Conservation (phyloP, 2,329 filamentous ascomycete genomes). For the Pseudocercospora pini-densiflorae region DNA sequence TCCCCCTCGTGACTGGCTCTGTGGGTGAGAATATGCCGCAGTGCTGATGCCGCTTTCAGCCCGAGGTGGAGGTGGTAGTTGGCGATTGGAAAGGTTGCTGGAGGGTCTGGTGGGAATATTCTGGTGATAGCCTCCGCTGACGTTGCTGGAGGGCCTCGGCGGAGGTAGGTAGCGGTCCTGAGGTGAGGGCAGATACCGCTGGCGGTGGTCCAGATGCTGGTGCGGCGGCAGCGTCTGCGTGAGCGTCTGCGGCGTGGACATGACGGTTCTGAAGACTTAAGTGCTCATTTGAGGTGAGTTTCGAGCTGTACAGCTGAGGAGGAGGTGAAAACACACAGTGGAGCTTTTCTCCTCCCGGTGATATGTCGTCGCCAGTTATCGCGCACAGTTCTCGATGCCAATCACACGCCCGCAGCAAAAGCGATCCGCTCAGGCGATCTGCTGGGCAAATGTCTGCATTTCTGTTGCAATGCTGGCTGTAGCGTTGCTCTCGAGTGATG, state of each 20-base stretch:
- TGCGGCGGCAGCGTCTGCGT: slow-evolving; percentile 39
- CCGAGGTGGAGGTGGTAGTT: slow-evolving; percentile 35
- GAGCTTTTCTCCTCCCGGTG: neutral
- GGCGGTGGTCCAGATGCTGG: slow-evolving; percentile 37
- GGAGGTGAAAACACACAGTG: neutral
- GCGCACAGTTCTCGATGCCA: slow-evolving; percentile 2
- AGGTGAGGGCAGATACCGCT: slow-evolving; percentile 37
- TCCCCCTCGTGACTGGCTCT: slow-evolving; percentile 33
- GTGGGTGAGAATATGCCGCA: slow-evolving; percentile 28
- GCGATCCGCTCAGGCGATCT: slow-evolving; percentile 2
- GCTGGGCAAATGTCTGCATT: slow-evolving; percentile 10
- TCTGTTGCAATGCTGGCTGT: slow-evolving; percentile 11
- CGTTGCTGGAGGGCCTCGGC: slow-evolving; percentile 39
- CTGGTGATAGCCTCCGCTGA: slow-evolving; percentile 38
- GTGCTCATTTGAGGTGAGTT: slow-evolving; percentile 12
- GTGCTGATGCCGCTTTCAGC: slow-evolving; percentile 39
- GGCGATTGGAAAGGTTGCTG: slow-evolving; percentile 38
- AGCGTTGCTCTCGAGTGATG: slow-evolving; percentile 9
- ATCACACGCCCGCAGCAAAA: slow-evolving; percentile 4
- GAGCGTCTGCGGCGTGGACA: slow-evolving; percentile 40
- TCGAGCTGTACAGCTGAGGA: slow-evolving; percentile 2
- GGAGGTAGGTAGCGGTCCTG: slow-evolving; percentile 40
- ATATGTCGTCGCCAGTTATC: slow-evolving; percentile 3
- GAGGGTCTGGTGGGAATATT: slow-evolving; percentile 39
- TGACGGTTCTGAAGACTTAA: slow-evolving; percentile 21